phyloP scores from a whole-genome alignment of 352 stramenopile genomes.

The Paralagenidium karlingii region DNA sequence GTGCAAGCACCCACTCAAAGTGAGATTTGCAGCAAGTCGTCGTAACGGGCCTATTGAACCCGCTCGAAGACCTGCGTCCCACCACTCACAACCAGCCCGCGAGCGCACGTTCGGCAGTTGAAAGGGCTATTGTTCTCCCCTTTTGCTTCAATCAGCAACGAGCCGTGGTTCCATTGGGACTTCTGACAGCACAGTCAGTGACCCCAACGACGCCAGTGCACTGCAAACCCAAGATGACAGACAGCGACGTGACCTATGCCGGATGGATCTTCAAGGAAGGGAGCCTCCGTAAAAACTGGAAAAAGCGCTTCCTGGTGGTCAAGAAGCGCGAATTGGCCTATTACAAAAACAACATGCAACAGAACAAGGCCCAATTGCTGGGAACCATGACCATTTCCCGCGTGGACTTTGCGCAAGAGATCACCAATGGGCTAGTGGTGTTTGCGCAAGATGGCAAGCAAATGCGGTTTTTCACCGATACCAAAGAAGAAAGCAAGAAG shows the following conservation, averaged over 20 bases:
- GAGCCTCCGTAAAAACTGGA: slow-evolving; percentile 70
- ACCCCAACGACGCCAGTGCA: too few species aligned
- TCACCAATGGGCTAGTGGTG: slow-evolving; percentile 67
- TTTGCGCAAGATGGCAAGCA: slow-evolving; percentile 40
- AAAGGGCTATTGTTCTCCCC: too few species aligned
- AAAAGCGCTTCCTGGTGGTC: slow-evolving; percentile 75
- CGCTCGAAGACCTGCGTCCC: too few species aligned
- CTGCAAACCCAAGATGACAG: slow-evolving; percentile 14
- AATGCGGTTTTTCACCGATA: slow-evolving; percentile 78
- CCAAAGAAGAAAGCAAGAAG: slow-evolving; percentile 43
- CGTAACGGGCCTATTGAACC: too few species aligned
- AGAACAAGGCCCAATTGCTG: slow-evolving; percentile 54
- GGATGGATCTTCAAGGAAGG: slow-evolving; percentile 73
- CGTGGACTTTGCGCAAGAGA: slow-evolving; percentile 44
- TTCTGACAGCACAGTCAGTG: too few species aligned
- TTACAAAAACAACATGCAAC: slow-evolving; percentile 61
- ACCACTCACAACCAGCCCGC: too few species aligned
- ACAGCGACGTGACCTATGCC: slow-evolving; percentile 49
- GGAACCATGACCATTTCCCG: slow-evolving; percentile 53
- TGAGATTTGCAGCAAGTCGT: too few species aligned
- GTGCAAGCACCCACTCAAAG: too few species aligned
- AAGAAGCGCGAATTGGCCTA: slow-evolving; percentile 63
- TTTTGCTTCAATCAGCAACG: too few species aligned
- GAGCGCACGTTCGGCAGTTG: too few species aligned
- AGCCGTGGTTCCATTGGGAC: too few species aligned